A percentile compares a stretch with the other conserved stretches of the same genome.
phyloP scores from a whole-genome alignment of 2,329 filamentous ascomycete genomes.

The Colletotrichum spinosum region DNA sequence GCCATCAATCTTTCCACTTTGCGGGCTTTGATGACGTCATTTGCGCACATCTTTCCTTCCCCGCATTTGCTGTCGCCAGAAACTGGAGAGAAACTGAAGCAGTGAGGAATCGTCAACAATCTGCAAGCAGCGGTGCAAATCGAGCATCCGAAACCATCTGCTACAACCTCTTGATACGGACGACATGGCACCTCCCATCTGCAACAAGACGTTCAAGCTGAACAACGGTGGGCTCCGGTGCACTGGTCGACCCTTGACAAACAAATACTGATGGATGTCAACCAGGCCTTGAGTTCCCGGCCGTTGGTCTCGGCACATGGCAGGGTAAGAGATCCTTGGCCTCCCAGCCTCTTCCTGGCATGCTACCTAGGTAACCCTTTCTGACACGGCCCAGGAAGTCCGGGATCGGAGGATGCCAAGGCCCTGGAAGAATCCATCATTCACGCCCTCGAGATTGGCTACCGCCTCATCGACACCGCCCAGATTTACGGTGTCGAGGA shows the following conservation, averaged over 20 bases:
- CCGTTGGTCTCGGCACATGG: slow-evolving; percentile 44
- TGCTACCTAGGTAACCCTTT: neutral
- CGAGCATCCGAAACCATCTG: too few species aligned
- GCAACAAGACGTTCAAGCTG: slow-evolving; percentile 37
- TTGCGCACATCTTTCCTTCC: too few species aligned
- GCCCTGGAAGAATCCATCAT: slow-evolving; percentile 46
- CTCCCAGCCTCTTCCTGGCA: too few species aligned
- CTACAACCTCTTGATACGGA: neutral
- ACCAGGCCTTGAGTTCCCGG: slow-evolving; percentile 36
- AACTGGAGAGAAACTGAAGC: too few species aligned
- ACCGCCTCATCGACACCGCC: slow-evolving; percentile 46
- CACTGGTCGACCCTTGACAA: neutral
- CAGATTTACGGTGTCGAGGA: slow-evolving; percentile 43
- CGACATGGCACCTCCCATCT: slow-evolving; percentile 33
- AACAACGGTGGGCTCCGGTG: slow-evolving; percentile 32
- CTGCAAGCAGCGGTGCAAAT: too few species aligned
- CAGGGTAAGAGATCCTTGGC: slow-evolving; percentile 37
- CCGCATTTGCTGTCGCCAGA: too few species aligned
- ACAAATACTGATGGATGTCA: neutral
- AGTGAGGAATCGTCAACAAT: too few species aligned
- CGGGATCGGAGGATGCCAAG: slow-evolving; percentile 37
- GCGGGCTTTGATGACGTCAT: too few species aligned
- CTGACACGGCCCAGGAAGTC: slow-evolving; percentile 23
- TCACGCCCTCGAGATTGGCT: slow-evolving; percentile 44
- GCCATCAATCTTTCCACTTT: too few species aligned